Percentiles rank a stretch among this genome's conserved stretches.
phyloP scores from a whole-genome alignment of 2,329 filamentous ascomycete species.

The Phoma sp. region DNA sequence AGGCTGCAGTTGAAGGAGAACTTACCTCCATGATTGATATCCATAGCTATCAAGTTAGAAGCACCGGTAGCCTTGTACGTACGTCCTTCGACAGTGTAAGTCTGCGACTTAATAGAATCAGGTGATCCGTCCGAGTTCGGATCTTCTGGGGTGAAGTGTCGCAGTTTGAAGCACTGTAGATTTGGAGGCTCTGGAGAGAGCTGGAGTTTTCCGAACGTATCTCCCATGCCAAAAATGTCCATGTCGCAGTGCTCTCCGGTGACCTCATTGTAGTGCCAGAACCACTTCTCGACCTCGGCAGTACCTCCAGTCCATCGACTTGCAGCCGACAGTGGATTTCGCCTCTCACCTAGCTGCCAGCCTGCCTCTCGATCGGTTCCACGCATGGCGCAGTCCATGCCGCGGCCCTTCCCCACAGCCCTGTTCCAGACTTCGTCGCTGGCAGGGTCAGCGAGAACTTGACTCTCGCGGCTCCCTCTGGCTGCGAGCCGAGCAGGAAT shows the following conservation, averaged over 20 bases:
- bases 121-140: background rate
- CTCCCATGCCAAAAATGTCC: background rate
- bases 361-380: slow-evolving; percentile 26
- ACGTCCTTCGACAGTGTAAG: background rate
- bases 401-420: slow-evolving; percentile 18
- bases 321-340: slow-evolving; percentile 22
- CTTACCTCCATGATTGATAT: background rate
- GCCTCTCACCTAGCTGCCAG: slow-evolving; percentile 9
- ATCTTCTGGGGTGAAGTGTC: background rate
- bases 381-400: slow-evolving; percentile 23
- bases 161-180: background rate
- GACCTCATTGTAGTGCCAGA: background rate
- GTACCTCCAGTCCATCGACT: slow-evolving; percentile 19
- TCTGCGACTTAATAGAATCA: background rate
- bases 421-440: slow-evolving; percentile 1
- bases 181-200: background rate
- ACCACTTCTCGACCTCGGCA: background rate
- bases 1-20: background rate
- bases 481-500: too few relatives aligned
- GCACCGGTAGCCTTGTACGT: background rate
- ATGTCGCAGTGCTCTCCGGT: background rate
- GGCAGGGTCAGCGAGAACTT: background rate
- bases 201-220: background rate
- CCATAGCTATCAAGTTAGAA: background rate
- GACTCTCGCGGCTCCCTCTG: too few relatives aligned